Evolutionary conservation across 2,329 filamentous ascomycete genomes (phyloP), one percentile per base, ranked within the genome.

Genomic region (Fusarium nisikadoi): DNA sequence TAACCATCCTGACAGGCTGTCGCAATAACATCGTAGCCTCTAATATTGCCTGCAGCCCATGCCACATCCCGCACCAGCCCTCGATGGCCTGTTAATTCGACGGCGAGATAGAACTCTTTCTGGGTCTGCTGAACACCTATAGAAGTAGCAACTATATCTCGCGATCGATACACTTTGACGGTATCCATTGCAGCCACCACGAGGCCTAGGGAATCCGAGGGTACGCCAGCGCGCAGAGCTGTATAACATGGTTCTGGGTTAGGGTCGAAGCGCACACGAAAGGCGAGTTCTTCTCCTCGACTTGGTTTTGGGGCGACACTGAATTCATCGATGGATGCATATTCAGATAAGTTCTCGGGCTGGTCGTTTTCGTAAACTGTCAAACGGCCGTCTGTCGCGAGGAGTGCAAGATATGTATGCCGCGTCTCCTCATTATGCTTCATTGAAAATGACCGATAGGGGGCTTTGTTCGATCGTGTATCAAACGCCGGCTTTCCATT

Each of bases 1-100:
- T 90, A 91, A 6, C 96, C 95, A 79, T 99, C 96, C 81, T 97
- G 97, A 79, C 94, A 96, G 5, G 94, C 95, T 10, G 95, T 97
- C 6, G 95, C 96, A 75, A 98, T 88, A 63, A 95, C 88, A 80
- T 99, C 96, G 80, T 94, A 95, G 3, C 95, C 95, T 42, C 95
- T 86, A 76, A 97, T 94, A 72, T 94, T 97, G 17, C 94, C 95
- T 52, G 94, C 93, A 2, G 95, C 94, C 96, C 96, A 99, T 5
- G 94, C 92, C 3, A 98, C 89, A 79, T 98, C 95, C 52, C 95
- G 88, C 11, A 98, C 93, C 42, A 98, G 86, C 2, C 91, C 91
- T 12, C 89, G 87, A 75, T 97, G 93, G 4, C 91, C 90, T 35
- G 86, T 85, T 20, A 98, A 84, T 78, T 94, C 92, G 25, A 92